A percentile compares a stretch with the other conserved stretches of the same genome.
These are phyloP conservation scores for Zygnema cylindricum DNA, from an alignment of 139 green algal species.

Conservation along the genomic window DNA sequence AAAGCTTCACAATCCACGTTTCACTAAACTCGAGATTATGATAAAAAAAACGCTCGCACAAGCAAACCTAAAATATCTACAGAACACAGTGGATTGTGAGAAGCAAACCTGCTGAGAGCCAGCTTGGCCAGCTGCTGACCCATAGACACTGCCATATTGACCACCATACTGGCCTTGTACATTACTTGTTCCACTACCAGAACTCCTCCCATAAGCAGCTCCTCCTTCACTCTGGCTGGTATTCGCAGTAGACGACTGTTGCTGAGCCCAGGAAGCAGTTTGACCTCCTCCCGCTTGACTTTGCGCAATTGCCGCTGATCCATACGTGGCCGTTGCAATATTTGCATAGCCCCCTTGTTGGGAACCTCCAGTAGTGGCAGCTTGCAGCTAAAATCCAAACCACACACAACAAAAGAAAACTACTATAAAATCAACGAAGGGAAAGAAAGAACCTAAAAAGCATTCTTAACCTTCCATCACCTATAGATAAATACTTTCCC, in stretches of 20 bases:
- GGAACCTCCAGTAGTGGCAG: neutral
- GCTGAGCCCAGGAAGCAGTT: neutral
- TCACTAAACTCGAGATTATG: no score
- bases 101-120: neutral
- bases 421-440: no score
- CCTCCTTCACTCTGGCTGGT: neutral
- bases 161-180: neutral
- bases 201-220: neutral
- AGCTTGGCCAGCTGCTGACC: neutral
- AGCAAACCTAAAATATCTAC: no score
- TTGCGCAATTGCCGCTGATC: neutral
- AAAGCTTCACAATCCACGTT: no score
- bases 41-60: no score
- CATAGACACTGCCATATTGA: neutral
- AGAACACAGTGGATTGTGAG: no score
- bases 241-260: neutral
- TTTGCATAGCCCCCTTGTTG: neutral
- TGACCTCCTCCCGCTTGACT: neutral
- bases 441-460: no score
- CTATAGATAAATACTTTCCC: no score
- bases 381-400: no score
- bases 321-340: neutral
- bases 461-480: no score
- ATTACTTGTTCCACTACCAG: neutral
- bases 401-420: no score